Percentiles rank a stretch among this genome's conserved stretches.
phyloP scores from a whole-genome alignment of 805 yeast genomes.

The Zygoascus ofunaensis region DNA sequence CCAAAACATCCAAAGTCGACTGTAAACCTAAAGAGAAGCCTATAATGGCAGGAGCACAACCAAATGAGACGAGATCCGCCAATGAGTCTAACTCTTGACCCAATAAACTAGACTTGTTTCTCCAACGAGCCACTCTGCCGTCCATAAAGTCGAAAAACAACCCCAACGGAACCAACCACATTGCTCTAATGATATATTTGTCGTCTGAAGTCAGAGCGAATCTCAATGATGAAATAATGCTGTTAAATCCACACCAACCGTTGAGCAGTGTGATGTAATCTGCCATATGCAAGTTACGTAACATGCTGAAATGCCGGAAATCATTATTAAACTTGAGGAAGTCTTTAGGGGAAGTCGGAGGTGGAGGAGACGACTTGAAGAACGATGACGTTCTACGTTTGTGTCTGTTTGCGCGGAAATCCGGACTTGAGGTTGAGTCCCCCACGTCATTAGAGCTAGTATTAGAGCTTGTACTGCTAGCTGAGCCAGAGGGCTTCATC shows the following conservation, averaged over 20 bases:
- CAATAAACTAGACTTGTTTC: slow-evolving; percentile 85
- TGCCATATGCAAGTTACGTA: slow-evolving; percentile 74
- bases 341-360: slow-evolving; percentile 30
- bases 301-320: slow-evolving; percentile 73
- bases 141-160: slow-evolving; percentile 93
- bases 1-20: slow-evolving; percentile 67
- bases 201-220: slow-evolving; percentile 65
- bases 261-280: slow-evolving; percentile 91
- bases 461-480: too few species aligned
- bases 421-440: neutral
- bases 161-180: slow-evolving; percentile 81
- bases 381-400: slow-evolving; percentile 25
- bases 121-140: slow-evolving; percentile 91
- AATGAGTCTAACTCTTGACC: slow-evolving; percentile 96
- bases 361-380: slow-evolving; percentile 30
- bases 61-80: slow-evolving; percentile 90
- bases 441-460: too few species aligned
- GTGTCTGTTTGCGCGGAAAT: neutral
- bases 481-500: too few species aligned
- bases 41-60: slow-evolving; percentile 89
- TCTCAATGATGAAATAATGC: slow-evolving; percentile 77
- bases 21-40: slow-evolving; percentile 89
- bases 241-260: slow-evolving; percentile 89
- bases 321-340: slow-evolving; percentile 74
- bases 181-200: slow-evolving; percentile 60